phyloP scores from a whole-genome alignment of 495 filamentous ascomycete species.

The Cudoniella acicularis region DNA sequence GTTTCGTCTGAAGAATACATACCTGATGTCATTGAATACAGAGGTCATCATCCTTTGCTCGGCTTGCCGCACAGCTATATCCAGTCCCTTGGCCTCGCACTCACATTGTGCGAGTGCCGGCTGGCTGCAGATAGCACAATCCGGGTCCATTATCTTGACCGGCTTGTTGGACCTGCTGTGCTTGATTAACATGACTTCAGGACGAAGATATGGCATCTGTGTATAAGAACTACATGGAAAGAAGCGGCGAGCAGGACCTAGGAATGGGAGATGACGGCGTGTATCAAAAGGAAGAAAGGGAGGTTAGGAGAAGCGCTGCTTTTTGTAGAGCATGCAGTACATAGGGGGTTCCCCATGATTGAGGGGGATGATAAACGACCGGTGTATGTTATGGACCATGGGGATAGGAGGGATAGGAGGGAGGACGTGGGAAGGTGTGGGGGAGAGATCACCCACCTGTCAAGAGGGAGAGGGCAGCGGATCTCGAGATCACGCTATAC shows the following conservation, averaged over 20 bases:
- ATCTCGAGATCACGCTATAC: constrained; percentile 29
- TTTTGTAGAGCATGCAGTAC: constrained; percentile 12
- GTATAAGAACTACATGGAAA: not conserved
- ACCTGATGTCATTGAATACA: constrained; percentile 63
- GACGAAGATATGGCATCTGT: constrained; percentile 17
- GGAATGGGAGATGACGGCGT: constrained; percentile 6
- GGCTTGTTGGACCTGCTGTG: constrained; percentile 20
- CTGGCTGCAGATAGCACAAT: constrained; percentile 67
- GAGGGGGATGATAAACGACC: constrained; percentile 7
- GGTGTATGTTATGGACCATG: too few species aligned
- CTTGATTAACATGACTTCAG: constrained; percentile 23
- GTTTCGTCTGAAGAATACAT: constrained; percentile 21
- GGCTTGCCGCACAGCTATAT: constrained; percentile 62
- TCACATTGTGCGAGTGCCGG: constrained; percentile 60
- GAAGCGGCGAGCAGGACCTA: not conserved
- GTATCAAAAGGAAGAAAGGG: constrained; percentile 11
- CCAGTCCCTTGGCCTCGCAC: constrained; percentile 65
- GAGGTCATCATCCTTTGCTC: constrained; percentile 60
- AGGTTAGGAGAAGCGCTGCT: constrained; percentile 17
- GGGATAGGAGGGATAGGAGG: constrained; percentile 27
- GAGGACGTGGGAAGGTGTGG: constrained; percentile 23
- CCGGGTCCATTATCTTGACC: constrained; percentile 49
- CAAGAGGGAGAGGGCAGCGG: constrained; percentile 30
- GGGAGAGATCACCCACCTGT: constrained; percentile 39
- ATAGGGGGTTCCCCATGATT: constrained; percentile 15